A percentile compares a stretch with the other conserved stretches of the same genome.
phyloP scores from a whole-genome alignment of 495 filamentous ascomycete species.

The Jackrogersella minutella region DNA sequence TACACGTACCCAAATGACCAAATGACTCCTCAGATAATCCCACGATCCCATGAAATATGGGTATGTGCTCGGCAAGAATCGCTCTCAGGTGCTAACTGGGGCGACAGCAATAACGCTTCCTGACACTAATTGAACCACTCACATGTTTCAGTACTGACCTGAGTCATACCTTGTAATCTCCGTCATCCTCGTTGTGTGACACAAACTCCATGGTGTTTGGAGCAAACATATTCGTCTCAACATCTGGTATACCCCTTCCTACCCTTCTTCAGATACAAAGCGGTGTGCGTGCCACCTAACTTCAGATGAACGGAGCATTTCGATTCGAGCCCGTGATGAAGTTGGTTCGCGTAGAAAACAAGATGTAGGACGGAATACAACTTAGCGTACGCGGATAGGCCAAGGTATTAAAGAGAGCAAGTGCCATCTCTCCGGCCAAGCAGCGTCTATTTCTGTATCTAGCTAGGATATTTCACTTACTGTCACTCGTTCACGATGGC shows the following conservation, averaged over 20 bases:
- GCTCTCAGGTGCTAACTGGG: neutral
- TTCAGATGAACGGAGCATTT: no score
- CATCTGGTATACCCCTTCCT: slow-evolving; percentile 12
- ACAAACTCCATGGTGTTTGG: slow-evolving; percentile 27
- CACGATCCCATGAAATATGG: neutral
- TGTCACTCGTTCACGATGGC: slow-evolving; percentile 38
- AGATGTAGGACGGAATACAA: slow-evolving; percentile 7
- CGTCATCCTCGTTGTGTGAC: slow-evolving; percentile 22
- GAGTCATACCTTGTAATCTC: slow-evolving; percentile 41
- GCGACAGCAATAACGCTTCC: slow-evolving; percentile 32
- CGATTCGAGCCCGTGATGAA: slow-evolving; percentile 13
- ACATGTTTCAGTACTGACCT: slow-evolving; percentile 30
- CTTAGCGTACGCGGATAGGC: neutral
- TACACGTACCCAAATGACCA: neutral
- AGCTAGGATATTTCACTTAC: neutral
- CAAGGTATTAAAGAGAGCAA: slow-evolving; percentile 21
- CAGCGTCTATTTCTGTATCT: neutral
- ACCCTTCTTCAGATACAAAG: slow-evolving; percentile 13
- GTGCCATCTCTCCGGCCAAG: slow-evolving; percentile 11
- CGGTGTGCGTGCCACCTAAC: slow-evolving; percentile 24
- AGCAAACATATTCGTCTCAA: slow-evolving; percentile 32
- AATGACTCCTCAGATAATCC: slow-evolving; percentile 3
- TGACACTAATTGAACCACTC: slow-evolving; percentile 30
- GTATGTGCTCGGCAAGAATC: neutral
- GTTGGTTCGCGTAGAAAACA: neutral